These are phyloP conservation scores for Fulvia fulva DNA, from an alignment of 2,329 filamentous ascomycete species.

Conservation along the genomic window DNA sequence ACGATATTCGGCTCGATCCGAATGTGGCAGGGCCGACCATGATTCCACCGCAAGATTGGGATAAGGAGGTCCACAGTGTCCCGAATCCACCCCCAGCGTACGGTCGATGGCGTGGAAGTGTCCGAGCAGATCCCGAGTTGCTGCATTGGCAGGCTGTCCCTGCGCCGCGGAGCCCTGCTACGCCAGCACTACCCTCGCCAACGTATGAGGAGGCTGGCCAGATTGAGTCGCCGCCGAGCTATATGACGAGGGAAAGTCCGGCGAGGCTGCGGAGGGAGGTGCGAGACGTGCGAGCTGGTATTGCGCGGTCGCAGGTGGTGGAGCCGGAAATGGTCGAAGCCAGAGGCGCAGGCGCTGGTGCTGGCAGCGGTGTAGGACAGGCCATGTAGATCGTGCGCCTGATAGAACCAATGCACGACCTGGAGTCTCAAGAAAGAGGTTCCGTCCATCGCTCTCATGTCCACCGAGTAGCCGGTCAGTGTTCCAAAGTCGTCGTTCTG, in stretches of 20 bases:
- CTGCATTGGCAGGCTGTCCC: slow-evolving; percentile 62
- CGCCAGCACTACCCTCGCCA: slow-evolving; percentile 27
- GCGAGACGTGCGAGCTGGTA: slow-evolving; percentile 20
- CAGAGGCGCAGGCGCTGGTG: background rate
- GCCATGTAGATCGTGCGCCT: slow-evolving; percentile 8
- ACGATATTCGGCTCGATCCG: slow-evolving; percentile 36
- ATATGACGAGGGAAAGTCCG: slow-evolving; percentile 27
- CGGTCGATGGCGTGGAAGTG: slow-evolving; percentile 76
- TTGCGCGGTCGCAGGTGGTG: slow-evolving; percentile 14
- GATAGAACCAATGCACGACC: background rate
- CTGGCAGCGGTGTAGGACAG: slow-evolving; percentile 10
- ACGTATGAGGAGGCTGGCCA: slow-evolving; percentile 30
- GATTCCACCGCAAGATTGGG: slow-evolving; percentile 14
- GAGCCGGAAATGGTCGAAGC: slow-evolving; percentile 31
- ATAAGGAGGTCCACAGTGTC: slow-evolving; percentile 21
- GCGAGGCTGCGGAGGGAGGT: slow-evolving; percentile 23
- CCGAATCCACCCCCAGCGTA: slow-evolving; percentile 70
- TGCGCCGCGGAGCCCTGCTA: slow-evolving; percentile 22
- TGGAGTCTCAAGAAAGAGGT: background rate
- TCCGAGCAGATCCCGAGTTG: slow-evolving; percentile 76
- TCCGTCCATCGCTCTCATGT: background rate
- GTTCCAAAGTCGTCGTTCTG: background rate
- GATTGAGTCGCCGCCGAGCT: slow-evolving; percentile 24
- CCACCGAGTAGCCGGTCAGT: background rate
- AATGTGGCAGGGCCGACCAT: slow-evolving; percentile 19